Conservation (phyloP, 2,329 filamentous ascomycete genomes). For the Sclerotinia minor region DNA sequence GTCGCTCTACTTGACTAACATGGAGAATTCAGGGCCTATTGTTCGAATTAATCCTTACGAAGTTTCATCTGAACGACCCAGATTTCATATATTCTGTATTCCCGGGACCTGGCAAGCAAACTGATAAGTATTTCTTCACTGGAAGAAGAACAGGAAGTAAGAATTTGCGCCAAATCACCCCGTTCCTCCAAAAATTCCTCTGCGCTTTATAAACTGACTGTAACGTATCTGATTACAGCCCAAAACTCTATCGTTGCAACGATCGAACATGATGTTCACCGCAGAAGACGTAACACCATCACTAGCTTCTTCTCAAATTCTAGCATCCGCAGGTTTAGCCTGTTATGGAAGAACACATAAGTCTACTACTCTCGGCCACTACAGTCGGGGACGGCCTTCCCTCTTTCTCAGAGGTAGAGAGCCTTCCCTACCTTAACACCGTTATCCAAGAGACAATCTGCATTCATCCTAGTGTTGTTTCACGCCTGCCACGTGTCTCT, state of each 20-base stretch:
- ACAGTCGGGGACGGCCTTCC: background rate
- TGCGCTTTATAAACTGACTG: background rate
- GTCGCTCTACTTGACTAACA: background rate
- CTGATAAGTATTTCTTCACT: background rate
- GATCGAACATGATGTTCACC: background rate
- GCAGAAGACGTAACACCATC: background rate
- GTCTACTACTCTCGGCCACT: background rate
- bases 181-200: background rate
- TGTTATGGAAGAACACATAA: background rate
- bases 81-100: background rate
- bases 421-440: background rate
- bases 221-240: background rate
- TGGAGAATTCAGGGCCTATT: background rate
- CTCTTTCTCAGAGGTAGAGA: background rate
- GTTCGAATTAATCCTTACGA: background rate
- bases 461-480: background rate
- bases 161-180: background rate
- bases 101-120: background rate
- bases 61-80: background rate
- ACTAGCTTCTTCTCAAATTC: background rate
- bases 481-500: background rate
- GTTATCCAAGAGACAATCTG: background rate
- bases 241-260: constrained; percentile 26
- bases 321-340: background rate
- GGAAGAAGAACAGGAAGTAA: constrained; percentile 6